Evolutionary conservation across 2,329 filamentous ascomycete species (phyloP), one percentile per base, ranked within the genome.

Genomic region (Pseudogymnoascus sp.): DNA sequence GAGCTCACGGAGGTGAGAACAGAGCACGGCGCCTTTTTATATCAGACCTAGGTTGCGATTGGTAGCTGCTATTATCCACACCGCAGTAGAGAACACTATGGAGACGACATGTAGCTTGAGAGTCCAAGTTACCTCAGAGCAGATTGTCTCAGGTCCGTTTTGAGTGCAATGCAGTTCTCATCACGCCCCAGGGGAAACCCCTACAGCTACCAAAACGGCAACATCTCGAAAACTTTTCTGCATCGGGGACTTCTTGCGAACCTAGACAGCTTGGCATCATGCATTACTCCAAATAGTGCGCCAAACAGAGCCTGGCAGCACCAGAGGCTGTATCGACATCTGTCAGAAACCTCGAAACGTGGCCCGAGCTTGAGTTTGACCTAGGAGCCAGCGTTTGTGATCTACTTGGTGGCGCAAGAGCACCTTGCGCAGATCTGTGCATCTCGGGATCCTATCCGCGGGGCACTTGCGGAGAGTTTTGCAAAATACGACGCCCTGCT

Each of bases 381-480:
- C 48, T 13, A 6, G n/a, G 29, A 35, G 29, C 48, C 29, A 17
- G 29, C 29, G 48, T 55, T 55, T 55, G 48, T 55, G 48, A 55
- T 55, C 48, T 55, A 35, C 48, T 35, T 55, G 15, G 48, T 55
- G 15, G 48, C 15, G 48, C 29, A 2, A 33, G 48, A 29, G 29
- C 48, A 55, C 48, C 48, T 55, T 55, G 48, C 9, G 48, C 9
- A 55, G 48, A 55, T 55, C 48, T 55, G 48, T 55, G 29, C 48
- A 33, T 55, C 29, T 17, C 48, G 48, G 29, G 15, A n/a, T 5
- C 15, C 15, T 51, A 15, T 21, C 48, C 15, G 38, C 7, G 6
- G 9, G n/a, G 58, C 58, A 10, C 31, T 36, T 15, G 33, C 5
- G 33, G 31, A 5, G 55, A 36, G 12, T 17, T 36, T 36, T 36